Evolutionary conservation across 2,329 filamentous ascomycete species (phyloP), one percentile per base, ranked within the genome.

Genomic region (Fusarium irregulare): DNA sequence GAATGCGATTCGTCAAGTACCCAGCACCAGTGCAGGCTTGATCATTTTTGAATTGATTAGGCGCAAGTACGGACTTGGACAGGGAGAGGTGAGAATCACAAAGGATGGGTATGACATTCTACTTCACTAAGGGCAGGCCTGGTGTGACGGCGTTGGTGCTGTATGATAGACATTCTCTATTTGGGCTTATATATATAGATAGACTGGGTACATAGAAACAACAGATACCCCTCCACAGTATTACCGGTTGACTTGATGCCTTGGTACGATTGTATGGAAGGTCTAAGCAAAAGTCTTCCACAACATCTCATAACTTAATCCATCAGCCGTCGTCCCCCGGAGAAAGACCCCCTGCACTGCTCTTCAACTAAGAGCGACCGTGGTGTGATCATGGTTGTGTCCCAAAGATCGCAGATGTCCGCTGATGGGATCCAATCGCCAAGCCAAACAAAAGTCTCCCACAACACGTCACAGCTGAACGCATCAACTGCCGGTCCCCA

Each of bases 11-110:
- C 83, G 90, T 7, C 91, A 93, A 79, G 90, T 93, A 3, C 92
- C 92, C 1, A 92, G 91, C 76, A 94, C 92, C 3, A 92, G 89
- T 64, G 92, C 92, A 0, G 92, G 91, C 0, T 77, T 94, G 63
- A 92, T 94, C 71, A 92, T 93, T 21, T 94, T 94, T 76, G 92
- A 94, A 80, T 76, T 94, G 46, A 88, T 93, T 40, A 83, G 92
- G 60, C 83, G 91, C 37, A 93, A 92, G 79, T 94, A 93, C 72
- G 90, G 89, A 3, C 83, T 87, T 61, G 85, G 86, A 3, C 83
- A 84, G 20, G 89, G 91, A 51, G 86, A 86, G 73, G 89, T 89
- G 67, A 85, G 84, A 71, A 93, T 92, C 56, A 86, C 85, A 50
- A 88, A 88, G 76, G 90, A 92, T 68, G 90, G 90, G 2, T 92